phyloP scores from a whole-genome alignment of 1,139 yeast species.

The Suhomyces taliae region DNA sequence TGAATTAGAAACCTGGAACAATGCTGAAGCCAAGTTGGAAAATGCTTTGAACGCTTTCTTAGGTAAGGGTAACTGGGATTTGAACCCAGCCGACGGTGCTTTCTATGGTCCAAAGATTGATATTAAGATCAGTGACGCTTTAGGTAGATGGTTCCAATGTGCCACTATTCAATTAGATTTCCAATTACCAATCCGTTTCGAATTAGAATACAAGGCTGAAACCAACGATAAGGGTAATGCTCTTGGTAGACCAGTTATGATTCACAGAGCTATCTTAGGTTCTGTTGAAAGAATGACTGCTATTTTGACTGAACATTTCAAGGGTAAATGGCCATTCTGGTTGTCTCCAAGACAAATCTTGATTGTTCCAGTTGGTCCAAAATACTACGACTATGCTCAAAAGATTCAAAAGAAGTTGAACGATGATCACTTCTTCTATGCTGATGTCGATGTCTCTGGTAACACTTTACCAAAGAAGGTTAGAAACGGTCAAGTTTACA shows the following conservation, averaged over 20 bases:
- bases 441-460: slow-evolving; percentile 90
- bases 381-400: slow-evolving; percentile 85
- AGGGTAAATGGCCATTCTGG: slow-evolving; percentile 99
- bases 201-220: slow-evolving; percentile 79
- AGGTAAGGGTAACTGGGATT: slow-evolving; percentile 84
- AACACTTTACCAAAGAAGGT: slow-evolving; percentile 96
- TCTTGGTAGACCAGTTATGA: slow-evolving; percentile 83
- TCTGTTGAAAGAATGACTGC: slow-evolving; percentile 99
- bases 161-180: slow-evolving; percentile 97
- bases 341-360: slow-evolving; percentile 94
- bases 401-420: slow-evolving; percentile 69
- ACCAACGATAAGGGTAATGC: slow-evolving; percentile 50
- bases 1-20: slow-evolving; percentile 81
- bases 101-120: slow-evolving; percentile 99
- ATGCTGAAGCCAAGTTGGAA: slow-evolving; percentile 78
- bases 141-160: slow-evolving; percentile 94
- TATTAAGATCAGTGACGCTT: slow-evolving; percentile 86
- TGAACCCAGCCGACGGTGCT: slow-evolving; percentile 97
- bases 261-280: slow-evolving; percentile 97
- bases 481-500: slow-evolving; percentile 89
- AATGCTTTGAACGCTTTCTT: slow-evolving; percentile 62
- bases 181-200: slow-evolving; percentile 92
- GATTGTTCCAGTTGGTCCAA: slow-evolving; percentile 94
- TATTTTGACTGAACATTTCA: slow-evolving; percentile 92
- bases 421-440: slow-evolving; percentile 68